Base-by-base conservation (phyloP, 768 basidiomycete genomes). In the Lentinula raphanica region DNA sequence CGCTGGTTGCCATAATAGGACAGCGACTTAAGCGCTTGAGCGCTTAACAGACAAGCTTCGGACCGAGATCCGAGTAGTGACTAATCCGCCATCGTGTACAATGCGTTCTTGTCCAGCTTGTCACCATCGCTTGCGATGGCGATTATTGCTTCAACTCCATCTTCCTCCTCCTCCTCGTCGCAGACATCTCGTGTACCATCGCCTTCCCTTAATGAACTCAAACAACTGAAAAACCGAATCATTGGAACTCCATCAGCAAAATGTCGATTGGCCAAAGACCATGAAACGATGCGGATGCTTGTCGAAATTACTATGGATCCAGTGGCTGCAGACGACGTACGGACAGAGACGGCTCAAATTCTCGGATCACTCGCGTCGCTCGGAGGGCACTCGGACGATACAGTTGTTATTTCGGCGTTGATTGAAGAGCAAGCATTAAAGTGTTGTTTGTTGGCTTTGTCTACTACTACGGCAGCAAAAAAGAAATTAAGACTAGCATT, bases 201-300 rank as follows among this genome's bases (percentile, higher is more conserved):
- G 3, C 36, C 51, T 5, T 28, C 51, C 2, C 36, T 40, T 5
- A 53, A 25, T 17, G 70, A 69, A 51, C 80, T 90, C 62, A 91
- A 89, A 71, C 74, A 77, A 59, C 78, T 83, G 59, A 91, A 91
- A 71, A 92, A 92, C 68, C 68, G 77, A 1, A 86, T 91, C 49
- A 91, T 92, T 38, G 90, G 90, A 1, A 92, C 91, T 60, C 89
- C 88, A 0, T 80, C 83, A 0, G 87, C 87, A 1, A 92, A 92
- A 67, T 66, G 76, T 2, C 68, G 77, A 13, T 71, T 89, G 1
- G 82, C 84, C 0, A 70, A 75, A 42, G 86, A 92, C 62, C 72
- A 77, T 12, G 68, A 65, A 2, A 84, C 86, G 65, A 72, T 92
- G 17, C 73, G 76, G 62, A 76, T 72, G 85, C 88, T 63, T 65